These are phyloP conservation scores for Solanum rostratum DNA, from an alignment of 257 asterid species.

Conservation along the genomic window DNA sequence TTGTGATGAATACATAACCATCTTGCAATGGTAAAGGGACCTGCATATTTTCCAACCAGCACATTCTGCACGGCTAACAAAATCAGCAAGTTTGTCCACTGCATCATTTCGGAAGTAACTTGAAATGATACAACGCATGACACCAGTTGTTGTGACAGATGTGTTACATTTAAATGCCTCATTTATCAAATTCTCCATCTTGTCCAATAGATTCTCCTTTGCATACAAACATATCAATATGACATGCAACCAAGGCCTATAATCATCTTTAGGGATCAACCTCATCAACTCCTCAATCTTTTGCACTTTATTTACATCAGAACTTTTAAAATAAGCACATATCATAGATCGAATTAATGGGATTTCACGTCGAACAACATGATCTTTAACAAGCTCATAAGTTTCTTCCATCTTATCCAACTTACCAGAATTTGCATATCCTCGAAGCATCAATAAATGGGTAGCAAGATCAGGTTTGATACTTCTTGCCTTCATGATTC, in stretches of 20 bases:
- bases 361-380: constrained; percentile 22
- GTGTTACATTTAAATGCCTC: constrained; percentile 53
- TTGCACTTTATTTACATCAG: constrained; percentile 35
- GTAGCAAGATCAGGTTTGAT: constrained; percentile 36
- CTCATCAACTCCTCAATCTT: constrained; percentile 48
- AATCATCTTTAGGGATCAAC: constrained; percentile 45
- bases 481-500: constrained; percentile 36
- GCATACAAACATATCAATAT: constrained; percentile 62
- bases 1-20: constrained; percentile 63
- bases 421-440: constrained; percentile 63
- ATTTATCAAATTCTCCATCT: constrained; percentile 52
- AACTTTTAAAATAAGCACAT: constrained; percentile 58
- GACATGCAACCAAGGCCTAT: constrained; percentile 65
- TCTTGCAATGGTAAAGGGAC: constrained; percentile 74
- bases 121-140: constrained; percentile 48
- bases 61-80: constrained; percentile 45
- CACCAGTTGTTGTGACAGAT: constrained; percentile 19
- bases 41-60: constrained; percentile 75
- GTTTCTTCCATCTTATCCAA: constrained; percentile 72
- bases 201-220: constrained; percentile 46
- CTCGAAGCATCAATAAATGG: constrained; percentile 67
- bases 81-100: constrained; percentile 62
- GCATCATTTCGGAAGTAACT: constrained; percentile 64
- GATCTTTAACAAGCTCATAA: constrained; percentile 41
- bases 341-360: constrained; percentile 55